A percentile compares a stretch with the other conserved stretches of the same genome.
These are phyloP conservation scores for Arthrobotrys sinensis DNA, from an alignment of 2,329 filamentous ascomycete genomes.

Conservation along the genomic window DNA sequence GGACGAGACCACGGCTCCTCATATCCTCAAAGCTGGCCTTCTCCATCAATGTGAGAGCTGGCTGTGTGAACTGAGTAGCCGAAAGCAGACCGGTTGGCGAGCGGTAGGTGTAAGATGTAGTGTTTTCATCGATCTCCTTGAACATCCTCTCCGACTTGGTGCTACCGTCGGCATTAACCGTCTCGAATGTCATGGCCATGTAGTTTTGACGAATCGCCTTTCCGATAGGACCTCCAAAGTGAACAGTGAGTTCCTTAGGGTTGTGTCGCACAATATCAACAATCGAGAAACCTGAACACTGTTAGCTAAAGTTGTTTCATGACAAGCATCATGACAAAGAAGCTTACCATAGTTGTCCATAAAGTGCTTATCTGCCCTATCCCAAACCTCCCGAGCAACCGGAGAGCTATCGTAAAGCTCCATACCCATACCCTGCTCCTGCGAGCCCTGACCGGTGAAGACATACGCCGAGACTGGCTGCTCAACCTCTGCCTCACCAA, in stretches of 20 bases:
- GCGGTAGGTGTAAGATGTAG: slow-evolving; percentile 95
- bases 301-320: slow-evolving; percentile 62
- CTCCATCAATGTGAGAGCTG: slow-evolving; percentile 97
- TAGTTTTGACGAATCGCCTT: slow-evolving; percentile 99
- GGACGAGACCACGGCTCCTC: slow-evolving; percentile 95
- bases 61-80: slow-evolving; percentile 98
- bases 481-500: slow-evolving; percentile 97
- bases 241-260: slow-evolving; percentile 96
- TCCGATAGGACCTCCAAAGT: slow-evolving; percentile 96
- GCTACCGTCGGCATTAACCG: slow-evolving; percentile 89
- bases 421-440: slow-evolving; percentile 99
- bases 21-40: slow-evolving; percentile 99
- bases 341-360: slow-evolving; percentile 94
- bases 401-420: slow-evolving; percentile 93
- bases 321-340: not conserved
- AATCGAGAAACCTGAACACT: slow-evolving; percentile 83
- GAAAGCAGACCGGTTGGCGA: slow-evolving; percentile 95
- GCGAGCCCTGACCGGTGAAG: slow-evolving; percentile 97
- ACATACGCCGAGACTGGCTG: slow-evolving; percentile 97
- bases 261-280: slow-evolving; percentile 99
- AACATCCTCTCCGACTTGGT: slow-evolving; percentile 99
- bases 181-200: slow-evolving; percentile 99
- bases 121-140: slow-evolving; percentile 94
- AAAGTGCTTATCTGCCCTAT: slow-evolving; percentile 96
- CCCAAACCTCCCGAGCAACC: slow-evolving; percentile 98